Evolutionary conservation across 164 flowering plant genomes (phyloP), one percentile per base, ranked within the genome.

Genomic region (Nelumbo lutea): DNA sequence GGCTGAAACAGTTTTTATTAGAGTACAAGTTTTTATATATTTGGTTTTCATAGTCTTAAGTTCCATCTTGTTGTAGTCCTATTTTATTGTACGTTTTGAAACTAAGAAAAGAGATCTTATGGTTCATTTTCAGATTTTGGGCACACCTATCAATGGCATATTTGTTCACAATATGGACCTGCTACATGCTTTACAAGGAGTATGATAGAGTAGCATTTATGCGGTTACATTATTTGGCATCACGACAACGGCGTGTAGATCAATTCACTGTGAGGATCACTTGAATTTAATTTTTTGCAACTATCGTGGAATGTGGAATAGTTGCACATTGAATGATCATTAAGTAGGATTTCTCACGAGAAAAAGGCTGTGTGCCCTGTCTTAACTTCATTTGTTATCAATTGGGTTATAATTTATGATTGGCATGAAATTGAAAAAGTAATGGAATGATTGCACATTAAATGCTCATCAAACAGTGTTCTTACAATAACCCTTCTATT

Each of bases 171-270:
- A 44, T 91, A 27, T 96, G 96, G 96, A 86, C 70, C 41, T 96
- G 98, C 79, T 93, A 52, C 78, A 59, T 93, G 86, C 91, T 93
- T 9, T 90, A 85, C 78, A 83, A 79, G 82, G 99, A 93, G 78
- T 96, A 96, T 78, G 86, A 76, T 73, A 76, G 68, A 65, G 84
- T 93, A 13, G 90, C 98, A 60, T 79, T 84, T 56, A 88, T 96
- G 98, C 81, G 99, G 72, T 75, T 91, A 66, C 86, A 75, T 11
- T 93, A 74, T 80, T 72, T 96, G 81, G 96, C 96, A 61, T 84
- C 97, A 53, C 88, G 90, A 69, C 72, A 72, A 41, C 84, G 90
- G 70, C 97, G 91, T 59, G 88, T 82, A 1, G 98, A 93, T 65
- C 98, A 96, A 64, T 96, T 89, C 73, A 88, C 99, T 41, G 99